A percentile compares a stretch with the other conserved stretches of the same genome.
These are phyloP conservation scores for Aspergillus coremiiformis DNA, from an alignment of 495 filamentous ascomycete species.

Conservation along the genomic window DNA sequence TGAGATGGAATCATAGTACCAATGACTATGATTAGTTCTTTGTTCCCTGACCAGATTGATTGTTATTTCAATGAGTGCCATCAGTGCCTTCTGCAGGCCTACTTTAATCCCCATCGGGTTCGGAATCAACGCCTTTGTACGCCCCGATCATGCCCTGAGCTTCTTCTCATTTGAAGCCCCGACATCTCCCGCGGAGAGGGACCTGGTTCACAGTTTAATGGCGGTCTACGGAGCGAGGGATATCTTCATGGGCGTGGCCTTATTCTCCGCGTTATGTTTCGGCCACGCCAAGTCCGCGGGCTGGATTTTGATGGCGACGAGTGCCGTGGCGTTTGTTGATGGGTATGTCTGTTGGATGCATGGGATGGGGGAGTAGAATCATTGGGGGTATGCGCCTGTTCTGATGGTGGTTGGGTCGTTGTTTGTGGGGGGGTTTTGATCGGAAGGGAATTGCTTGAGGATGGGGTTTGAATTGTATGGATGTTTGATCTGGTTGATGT, in stretches of 20 bases:
- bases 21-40: too few species aligned
- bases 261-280: slow-evolving; percentile 31
- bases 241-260: slow-evolving; percentile 46
- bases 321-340: slow-evolving; percentile 40
- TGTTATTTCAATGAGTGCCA: too few species aligned
- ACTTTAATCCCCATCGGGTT: slow-evolving; percentile 40
- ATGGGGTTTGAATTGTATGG: too few species aligned
- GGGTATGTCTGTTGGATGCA: slow-evolving; percentile 35
- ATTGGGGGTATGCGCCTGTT: slow-evolving; percentile 49
- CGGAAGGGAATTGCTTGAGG: too few species aligned
- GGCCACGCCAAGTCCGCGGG: slow-evolving; percentile 38
- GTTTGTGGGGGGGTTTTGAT: slow-evolving; percentile 18
- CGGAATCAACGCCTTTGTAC: slow-evolving; percentile 42
- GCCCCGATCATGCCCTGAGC: slow-evolving; percentile 35
- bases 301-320: slow-evolving; percentile 37
- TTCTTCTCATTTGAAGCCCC: slow-evolving; percentile 41
- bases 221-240: slow-evolving; percentile 46
- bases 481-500: too few species aligned
- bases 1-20: too few species aligned
- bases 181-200: slow-evolving; percentile 19
- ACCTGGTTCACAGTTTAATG: slow-evolving; percentile 35
- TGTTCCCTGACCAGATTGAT: too few species aligned
- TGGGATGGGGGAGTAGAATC: slow-evolving; percentile 44
- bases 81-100: slow-evolving; percentile 31
- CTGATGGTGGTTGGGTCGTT: slow-evolving; percentile 27